These are phyloP conservation scores for Trichoderma sp. DNA, from an alignment of 2,329 filamentous ascomycete species.

Conservation along the genomic window DNA sequence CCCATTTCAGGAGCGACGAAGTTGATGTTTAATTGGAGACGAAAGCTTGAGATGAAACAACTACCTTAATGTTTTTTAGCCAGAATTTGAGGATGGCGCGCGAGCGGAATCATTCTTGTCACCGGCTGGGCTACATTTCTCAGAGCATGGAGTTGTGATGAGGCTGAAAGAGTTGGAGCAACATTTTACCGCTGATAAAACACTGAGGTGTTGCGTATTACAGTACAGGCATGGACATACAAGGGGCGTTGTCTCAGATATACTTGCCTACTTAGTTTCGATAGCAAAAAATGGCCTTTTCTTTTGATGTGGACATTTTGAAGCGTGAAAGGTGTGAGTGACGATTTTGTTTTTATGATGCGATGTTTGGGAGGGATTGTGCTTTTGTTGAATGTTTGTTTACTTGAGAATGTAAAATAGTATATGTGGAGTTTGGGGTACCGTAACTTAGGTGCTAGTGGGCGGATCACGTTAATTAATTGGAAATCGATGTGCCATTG, in stretches of 20 bases:
- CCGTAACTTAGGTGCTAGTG: neutral
- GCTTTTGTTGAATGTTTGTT: neutral
- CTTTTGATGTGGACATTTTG: slow-evolving; percentile 15
- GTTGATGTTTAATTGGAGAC: neutral
- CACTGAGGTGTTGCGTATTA: slow-evolving; percentile 16
- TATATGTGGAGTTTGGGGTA: neutral
- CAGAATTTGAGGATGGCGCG: neutral
- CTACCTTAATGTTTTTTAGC: neutral
- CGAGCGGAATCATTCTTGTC: neutral
- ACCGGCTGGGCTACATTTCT: neutral
- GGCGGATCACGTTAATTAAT: neutral
- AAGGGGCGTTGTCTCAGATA: slow-evolving; percentile 22
- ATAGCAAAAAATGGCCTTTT: slow-evolving; percentile 28
- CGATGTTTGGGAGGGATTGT: neutral
- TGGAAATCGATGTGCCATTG: neutral
- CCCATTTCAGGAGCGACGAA: slow-evolving; percentile 18
- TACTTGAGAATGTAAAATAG: neutral
- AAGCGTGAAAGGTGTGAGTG: neutral
- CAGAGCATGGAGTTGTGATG: neutral
- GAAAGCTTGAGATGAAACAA: neutral
- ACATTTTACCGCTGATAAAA: neutral
- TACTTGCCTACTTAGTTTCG: slow-evolving; percentile 29
- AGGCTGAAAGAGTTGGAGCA: neutral
- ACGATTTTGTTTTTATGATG: neutral
- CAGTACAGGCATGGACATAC: slow-evolving; percentile 24